Percentiles rank a stretch among this genome's conserved stretches.
These are phyloP conservation scores for Conringia planisiliqua DNA, from an alignment of 345 rosid species.

Conservation along the genomic window DNA sequence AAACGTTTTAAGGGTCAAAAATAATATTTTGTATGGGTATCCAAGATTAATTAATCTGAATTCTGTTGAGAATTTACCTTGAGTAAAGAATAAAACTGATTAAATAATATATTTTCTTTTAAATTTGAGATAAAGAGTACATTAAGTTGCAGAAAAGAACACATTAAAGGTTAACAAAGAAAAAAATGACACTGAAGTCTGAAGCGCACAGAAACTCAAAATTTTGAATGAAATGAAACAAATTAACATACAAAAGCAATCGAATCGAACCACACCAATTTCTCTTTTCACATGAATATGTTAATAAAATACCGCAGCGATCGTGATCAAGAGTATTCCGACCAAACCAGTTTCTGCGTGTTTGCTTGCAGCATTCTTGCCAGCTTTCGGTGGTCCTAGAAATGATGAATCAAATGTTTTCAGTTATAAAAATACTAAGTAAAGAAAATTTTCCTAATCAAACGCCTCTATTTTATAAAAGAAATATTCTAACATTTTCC, in stretches of 20 bases:
- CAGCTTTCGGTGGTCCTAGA: conserved; percentile 9
- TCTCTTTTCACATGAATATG: background rate
- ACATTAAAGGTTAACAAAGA: background rate
- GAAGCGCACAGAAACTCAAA: background rate
- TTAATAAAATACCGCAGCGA: background rate
- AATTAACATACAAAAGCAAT: background rate
- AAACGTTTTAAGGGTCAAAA: too few species aligned
- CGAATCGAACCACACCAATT: background rate
- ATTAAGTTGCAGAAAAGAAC: background rate
- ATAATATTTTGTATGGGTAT: too few species aligned
- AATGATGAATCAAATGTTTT: background rate
- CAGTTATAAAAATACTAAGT: background rate
- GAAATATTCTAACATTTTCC: background rate
- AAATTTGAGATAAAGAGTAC: background rate
- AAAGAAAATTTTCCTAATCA: background rate
- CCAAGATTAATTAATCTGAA: too few species aligned
- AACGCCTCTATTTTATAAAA: background rate
- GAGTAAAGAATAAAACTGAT: too few species aligned
- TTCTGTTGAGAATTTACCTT: too few species aligned
- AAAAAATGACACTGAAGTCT: background rate
- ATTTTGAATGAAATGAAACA: background rate
- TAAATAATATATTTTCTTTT: too few species aligned
- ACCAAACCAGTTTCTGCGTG: conserved; percentile 5
- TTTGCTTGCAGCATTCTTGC: conserved; percentile 3
- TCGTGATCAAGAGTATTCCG: conserved; percentile 5